Conservation (phyloP, 2,329 filamentous ascomycete species). For the Neofusicoccum laricinum region DNA sequence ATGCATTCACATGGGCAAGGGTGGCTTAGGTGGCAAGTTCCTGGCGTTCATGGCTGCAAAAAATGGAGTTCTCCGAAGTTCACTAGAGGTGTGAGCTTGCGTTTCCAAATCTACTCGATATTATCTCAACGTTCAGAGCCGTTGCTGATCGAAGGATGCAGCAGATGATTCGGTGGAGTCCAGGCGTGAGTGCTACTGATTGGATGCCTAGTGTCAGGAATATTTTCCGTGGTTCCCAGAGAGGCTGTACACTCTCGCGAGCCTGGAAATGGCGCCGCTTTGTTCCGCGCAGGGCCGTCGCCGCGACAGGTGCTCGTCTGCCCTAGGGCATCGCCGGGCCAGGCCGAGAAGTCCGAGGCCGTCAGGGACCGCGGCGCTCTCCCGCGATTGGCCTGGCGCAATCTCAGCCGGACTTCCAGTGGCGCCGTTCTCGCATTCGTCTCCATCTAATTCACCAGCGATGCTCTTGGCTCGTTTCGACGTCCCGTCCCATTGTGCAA, state of each 20-base stretch:
- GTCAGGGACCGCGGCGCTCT: neutral
- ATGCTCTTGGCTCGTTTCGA: neutral
- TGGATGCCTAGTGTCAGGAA: neutral
- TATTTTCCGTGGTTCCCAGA: neutral
- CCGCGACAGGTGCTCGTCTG: neutral
- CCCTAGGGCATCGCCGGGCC: neutral
- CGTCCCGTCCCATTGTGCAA: neutral
- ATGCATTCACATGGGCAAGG: neutral
- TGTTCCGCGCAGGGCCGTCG: neutral
- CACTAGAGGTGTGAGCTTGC: neutral
- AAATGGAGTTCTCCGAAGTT: conserved; percentile 9
- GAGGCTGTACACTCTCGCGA: neutral
- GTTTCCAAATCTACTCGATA: neutral
- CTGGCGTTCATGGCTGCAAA: conserved; percentile 2
- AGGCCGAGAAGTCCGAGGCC: neutral
- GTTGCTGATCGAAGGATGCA: neutral
- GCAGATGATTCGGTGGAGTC: neutral
- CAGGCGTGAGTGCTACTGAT: neutral
- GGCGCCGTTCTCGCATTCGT: neutral
- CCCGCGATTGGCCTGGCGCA: neutral
- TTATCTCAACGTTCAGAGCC: neutral
- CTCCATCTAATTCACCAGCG: neutral
- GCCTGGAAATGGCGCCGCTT: neutral
- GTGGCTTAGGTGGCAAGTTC: neutral
- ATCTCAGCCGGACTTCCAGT: neutral